A percentile compares a stretch with the other conserved stretches of the same genome.
These are phyloP conservation scores for Sindora glabra DNA, from an alignment of 306 rosid species.

Conservation along the genomic window DNA sequence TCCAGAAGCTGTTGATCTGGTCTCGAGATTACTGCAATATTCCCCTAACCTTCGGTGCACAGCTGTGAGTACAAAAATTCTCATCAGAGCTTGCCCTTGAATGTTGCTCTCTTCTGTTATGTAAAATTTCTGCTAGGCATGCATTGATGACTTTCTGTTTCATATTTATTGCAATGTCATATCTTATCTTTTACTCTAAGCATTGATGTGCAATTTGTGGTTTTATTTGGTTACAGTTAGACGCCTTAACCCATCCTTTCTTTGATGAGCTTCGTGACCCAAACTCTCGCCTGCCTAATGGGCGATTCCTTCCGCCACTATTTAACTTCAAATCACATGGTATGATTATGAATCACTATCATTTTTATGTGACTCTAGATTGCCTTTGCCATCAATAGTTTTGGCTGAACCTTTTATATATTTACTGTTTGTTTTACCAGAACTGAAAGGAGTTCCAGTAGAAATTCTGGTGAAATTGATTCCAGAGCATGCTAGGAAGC, in stretches of 20 bases:
- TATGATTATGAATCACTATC: constrained; percentile 17
- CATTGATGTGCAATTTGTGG: too few species aligned
- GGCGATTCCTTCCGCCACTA: constrained; percentile 90
- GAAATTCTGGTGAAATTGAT: constrained; percentile 77
- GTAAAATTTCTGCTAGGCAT: constrained; percentile 3
- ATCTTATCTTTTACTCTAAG: too few species aligned
- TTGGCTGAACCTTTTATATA: constrained; percentile 4
- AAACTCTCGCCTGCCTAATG: constrained; percentile 78
- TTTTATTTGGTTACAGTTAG: constrained; percentile 48
- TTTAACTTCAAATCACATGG: constrained; percentile 92
- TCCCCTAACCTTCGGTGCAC: constrained; percentile 89
- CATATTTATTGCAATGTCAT: not conserved
- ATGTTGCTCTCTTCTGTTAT: not conserved
- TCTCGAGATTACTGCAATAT: constrained; percentile 87
- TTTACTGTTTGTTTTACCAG: constrained; percentile 31
- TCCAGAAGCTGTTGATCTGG: constrained; percentile 97
- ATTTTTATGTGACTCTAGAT: not conserved
- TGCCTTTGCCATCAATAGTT: not conserved
- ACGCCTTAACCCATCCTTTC: constrained; percentile 84
- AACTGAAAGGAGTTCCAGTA: constrained; percentile 73
- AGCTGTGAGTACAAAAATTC: constrained; percentile 54
- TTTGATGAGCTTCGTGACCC: constrained; percentile 93
- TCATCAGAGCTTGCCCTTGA: not conserved
- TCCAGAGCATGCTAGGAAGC: constrained; percentile 96
- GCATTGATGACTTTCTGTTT: not conserved